Percentiles rank a stretch among this genome's conserved stretches.
These are phyloP conservation scores for Corylus americana DNA, from an alignment of 306 rosid species.

Conservation along the genomic window DNA sequence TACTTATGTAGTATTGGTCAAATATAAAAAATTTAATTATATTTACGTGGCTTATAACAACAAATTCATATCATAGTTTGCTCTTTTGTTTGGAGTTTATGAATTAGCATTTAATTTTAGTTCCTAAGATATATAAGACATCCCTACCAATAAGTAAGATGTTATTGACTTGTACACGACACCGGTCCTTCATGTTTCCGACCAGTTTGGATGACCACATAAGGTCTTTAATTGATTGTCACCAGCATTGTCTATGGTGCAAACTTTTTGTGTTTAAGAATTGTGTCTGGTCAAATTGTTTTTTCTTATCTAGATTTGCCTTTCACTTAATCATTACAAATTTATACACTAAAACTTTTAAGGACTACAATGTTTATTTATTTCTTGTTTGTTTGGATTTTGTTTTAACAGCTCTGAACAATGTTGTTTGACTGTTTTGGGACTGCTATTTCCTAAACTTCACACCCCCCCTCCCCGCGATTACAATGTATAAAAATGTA, in stretches of 20 bases:
- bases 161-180: background rate
- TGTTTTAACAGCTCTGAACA: background rate
- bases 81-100: background rate
- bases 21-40: background rate
- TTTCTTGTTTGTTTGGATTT: background rate
- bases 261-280: background rate
- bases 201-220: background rate
- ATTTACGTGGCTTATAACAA: background rate
- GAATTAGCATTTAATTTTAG: conserved; percentile 4
- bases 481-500: background rate
- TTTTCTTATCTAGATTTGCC: background rate
- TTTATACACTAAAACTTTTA: background rate
- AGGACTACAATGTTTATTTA: background rate
- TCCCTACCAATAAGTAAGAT: background rate
- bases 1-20: background rate
- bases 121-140: background rate
- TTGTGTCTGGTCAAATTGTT: background rate
- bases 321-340: background rate
- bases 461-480: no score
- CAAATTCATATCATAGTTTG: background rate
- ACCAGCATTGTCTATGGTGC: background rate
- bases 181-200: background rate
- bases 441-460: background rate
- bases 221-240: no score
- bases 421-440: background rate